phyloP scores from a whole-genome alignment of 2,329 filamentous ascomycete genomes.

The Aspergillus sp. region DNA sequence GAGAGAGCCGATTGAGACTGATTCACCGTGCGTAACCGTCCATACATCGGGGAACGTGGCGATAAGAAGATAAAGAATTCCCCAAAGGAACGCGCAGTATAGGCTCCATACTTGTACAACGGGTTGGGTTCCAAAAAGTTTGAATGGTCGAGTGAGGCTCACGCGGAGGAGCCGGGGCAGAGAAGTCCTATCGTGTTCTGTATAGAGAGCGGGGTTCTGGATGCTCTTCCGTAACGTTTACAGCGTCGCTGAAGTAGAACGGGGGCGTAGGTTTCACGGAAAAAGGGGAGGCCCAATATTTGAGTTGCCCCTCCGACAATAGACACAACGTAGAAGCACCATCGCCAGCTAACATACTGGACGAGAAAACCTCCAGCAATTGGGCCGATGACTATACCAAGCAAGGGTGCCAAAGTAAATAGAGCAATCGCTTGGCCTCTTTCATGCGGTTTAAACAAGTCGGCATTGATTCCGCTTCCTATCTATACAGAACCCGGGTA shows the following conservation, averaged over 20 bases:
- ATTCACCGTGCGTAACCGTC: slow-evolving; percentile 54
- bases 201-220: slow-evolving; percentile 24
- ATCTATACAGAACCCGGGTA: slow-evolving; percentile 37
- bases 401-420: slow-evolving; percentile 61
- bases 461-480: slow-evolving; percentile 29
- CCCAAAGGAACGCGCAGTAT: slow-evolving; percentile 54
- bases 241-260: slow-evolving; percentile 46
- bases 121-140: not conserved
- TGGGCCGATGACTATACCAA: slow-evolving; percentile 65
- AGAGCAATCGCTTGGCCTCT: slow-evolving; percentile 62
- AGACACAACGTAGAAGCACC: slow-evolving; percentile 68
- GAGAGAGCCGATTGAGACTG: slow-evolving; percentile 56
- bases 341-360: slow-evolving; percentile 65
- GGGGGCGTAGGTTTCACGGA: slow-evolving; percentile 65
- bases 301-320: slow-evolving; percentile 63
- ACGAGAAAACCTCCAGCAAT: slow-evolving; percentile 66
- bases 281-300: slow-evolving; percentile 58
- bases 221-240: not conserved
- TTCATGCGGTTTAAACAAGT: slow-evolving; percentile 62
- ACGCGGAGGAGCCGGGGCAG: too few relatives aligned
- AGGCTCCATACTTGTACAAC: too few relatives aligned
- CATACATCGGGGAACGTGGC: slow-evolving; percentile 56
- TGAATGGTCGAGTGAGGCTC: not conserved
- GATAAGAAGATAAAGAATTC: slow-evolving; percentile 36
- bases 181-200: slow-evolving; percentile 22